phyloP scores from a whole-genome alignment of 2,329 filamentous ascomycete species.

The Diaporthe eres region DNA sequence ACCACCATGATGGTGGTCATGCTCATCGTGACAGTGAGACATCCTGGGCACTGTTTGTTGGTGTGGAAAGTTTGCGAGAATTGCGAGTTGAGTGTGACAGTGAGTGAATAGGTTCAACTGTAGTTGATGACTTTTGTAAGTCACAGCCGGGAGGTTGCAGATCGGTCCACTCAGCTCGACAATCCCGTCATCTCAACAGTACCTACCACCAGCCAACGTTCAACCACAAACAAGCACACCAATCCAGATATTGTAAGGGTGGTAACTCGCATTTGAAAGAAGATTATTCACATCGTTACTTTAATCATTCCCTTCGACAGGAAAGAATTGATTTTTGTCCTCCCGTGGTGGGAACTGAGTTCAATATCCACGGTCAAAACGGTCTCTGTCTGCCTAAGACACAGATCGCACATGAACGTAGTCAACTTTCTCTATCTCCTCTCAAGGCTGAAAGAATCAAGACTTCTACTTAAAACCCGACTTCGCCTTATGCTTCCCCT shows the following conservation, averaged over 20 bases:
- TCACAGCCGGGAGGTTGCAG: neutral
- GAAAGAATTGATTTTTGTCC: too few relatives aligned
- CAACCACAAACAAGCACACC: neutral
- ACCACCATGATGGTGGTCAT: conserved; percentile 66
- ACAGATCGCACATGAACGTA: neutral
- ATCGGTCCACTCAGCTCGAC: neutral
- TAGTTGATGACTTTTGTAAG: conserved; percentile 28
- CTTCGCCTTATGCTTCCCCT: conserved; percentile 51
- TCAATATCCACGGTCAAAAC: neutral
- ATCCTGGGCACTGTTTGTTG: conserved; percentile 40
- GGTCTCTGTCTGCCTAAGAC: neutral
- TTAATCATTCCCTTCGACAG: neutral
- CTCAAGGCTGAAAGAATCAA: neutral
- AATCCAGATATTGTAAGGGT: neutral
- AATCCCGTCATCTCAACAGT: conserved; percentile 4
- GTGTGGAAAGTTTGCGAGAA: neutral
- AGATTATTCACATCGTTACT: neutral
- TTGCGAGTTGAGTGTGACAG: too few relatives aligned
- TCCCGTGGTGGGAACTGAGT: neutral
- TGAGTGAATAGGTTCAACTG: conserved; percentile 36
- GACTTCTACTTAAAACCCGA: conserved; percentile 52
- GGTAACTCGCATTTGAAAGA: neutral
- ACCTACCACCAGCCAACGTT: too few relatives aligned
- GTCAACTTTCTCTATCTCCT: neutral
- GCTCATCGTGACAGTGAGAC: conserved; percentile 54